Base-by-base conservation (phyloP, 2,329 filamentous ascomycete genomes). In the Alternaria triticina region DNA sequence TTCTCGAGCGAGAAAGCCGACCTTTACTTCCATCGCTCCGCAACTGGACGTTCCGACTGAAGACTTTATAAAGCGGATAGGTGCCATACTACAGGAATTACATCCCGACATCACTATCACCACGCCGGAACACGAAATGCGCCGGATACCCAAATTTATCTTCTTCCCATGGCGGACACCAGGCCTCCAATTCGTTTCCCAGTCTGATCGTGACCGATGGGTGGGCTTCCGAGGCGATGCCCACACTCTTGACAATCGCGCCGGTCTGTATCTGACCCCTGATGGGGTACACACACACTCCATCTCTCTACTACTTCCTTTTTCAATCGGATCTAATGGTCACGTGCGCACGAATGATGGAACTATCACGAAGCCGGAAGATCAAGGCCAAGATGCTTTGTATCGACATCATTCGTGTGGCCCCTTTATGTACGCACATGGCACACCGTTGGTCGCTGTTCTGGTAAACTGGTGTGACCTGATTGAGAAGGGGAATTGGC, bases 21-120 rank as follows among this genome's bases (percentile, higher is more conserved):
- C 12, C 28, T 54, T 54, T n/a, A 36, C 30, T 11, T 57, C 20
- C 17, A 47, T 47, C 15, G 54, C 44, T 11, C 43, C 54, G 43
- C 40, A 57, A 33, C 3, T 47, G 9, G 25, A 57, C 13, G 1
- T 57, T 10, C 54, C 43, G 12, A 33, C 8, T 10, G 54, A 57
- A 36, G 43, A 3, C 22, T 47, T 47, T 2, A 23, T 36, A 0
- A 0, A 40, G 0, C 50, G 28, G 0, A 2, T 54, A 12, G 28
- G 28, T 33, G 20, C 50, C 2, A n/a, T 1, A 40, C 0, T 54
- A 54, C 28, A 36, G 36, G 50, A 20, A 1, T 6, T 36, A 7
- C 5, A 54, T 2, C 50, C 50, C 4, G 22, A 54, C 17, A 1
- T 2, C 15, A 0, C 36, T 4, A 40, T 40, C 36, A 17, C 36